These are phyloP conservation scores for Saturnispora halmiae DNA, from an alignment of 805 yeast genomes.

Conservation along the genomic window DNA sequence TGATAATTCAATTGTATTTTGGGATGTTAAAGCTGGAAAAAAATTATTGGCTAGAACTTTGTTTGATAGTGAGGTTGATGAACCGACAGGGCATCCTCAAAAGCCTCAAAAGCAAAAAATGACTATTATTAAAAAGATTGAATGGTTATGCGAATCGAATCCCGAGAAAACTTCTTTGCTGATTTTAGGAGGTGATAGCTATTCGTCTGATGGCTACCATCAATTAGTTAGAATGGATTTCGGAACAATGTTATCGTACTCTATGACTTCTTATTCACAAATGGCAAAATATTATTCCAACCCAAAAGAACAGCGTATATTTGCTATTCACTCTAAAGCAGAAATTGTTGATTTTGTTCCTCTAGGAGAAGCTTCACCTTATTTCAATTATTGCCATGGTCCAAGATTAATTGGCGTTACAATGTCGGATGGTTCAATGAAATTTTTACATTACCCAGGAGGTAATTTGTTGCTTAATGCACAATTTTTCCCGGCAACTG, in stretches of 20 bases:
- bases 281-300: conserved; percentile 70
- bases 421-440: conserved; percentile 56
- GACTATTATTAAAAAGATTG: conserved; percentile 42
- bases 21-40: conserved; percentile 82
- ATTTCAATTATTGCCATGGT: conserved; percentile 70
- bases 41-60: conserved; percentile 66
- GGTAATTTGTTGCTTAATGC: conserved; percentile 46
- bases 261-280: conserved; percentile 72
- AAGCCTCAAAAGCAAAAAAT: conserved; percentile 19
- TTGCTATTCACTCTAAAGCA: conserved; percentile 44
- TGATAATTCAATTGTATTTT: conserved; percentile 80
- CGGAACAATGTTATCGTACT: conserved; percentile 70
- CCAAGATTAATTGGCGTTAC: conserved; percentile 57
- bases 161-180: conserved; percentile 73
- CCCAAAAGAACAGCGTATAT: conserved; percentile 45
- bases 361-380: conserved; percentile 58
- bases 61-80: conserved; percentile 55
- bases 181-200: conserved; percentile 58
- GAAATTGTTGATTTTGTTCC: conserved; percentile 41
- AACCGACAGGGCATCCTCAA: conserved; percentile 30
- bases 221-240: conserved; percentile 55
- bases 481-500: conserved; percentile 65
- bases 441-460: conserved; percentile 48
- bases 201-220: conserved; percentile 33
- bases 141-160: conserved; percentile 74